Evolutionary conservation across 164 flowering plant species (phyloP).

Genomic region (Protea cynaroides): DNA sequence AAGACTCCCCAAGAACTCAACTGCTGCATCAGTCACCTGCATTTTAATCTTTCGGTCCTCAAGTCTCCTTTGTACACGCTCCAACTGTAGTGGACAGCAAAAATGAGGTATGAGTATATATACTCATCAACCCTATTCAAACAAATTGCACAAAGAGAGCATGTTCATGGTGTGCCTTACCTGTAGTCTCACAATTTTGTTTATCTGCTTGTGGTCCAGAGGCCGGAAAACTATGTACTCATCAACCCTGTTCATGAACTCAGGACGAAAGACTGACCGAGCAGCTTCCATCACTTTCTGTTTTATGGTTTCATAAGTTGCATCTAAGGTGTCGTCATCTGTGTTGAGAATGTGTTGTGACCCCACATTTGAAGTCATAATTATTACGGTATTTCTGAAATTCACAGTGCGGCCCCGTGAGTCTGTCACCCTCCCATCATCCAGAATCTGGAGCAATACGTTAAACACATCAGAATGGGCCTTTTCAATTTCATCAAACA

Average conservation of each 20-base stretch:
- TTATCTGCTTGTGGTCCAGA: conserved; percentile 79
- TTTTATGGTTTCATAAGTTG: conserved; percentile 73
- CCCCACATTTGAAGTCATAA: conserved; percentile 99
- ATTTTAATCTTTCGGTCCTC: conserved; percentile 77
- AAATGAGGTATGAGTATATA: no score
- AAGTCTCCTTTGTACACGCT: conserved; percentile 73
- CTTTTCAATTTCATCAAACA: conserved; percentile 97
- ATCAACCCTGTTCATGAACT: conserved; percentile 96
- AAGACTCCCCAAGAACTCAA: conserved; percentile 71
- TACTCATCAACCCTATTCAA: no score
- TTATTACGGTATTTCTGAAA: conserved; percentile 84
- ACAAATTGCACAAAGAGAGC: not conserved
- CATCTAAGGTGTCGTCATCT: conserved; percentile 56
- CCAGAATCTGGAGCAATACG: conserved; percentile 94
- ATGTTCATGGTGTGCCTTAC: conserved; percentile 26
- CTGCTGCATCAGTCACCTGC: conserved; percentile 64
- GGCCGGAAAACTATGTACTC: conserved; percentile 98
- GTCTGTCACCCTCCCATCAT: conserved; percentile 97
- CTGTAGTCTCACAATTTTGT: conserved; percentile 78
- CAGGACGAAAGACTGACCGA: conserved; percentile 81
- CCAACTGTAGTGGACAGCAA: conserved; percentile 45
- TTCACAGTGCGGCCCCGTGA: conserved; percentile 95
- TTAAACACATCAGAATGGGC: conserved; percentile 98
- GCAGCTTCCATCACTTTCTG: conserved; percentile 92
- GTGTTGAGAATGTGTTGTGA: conserved; percentile 81